These are phyloP conservation scores for Pseudomonodictys pantanalensis DNA, from an alignment of 495 filamentous ascomycete genomes.

Conservation along the genomic window DNA sequence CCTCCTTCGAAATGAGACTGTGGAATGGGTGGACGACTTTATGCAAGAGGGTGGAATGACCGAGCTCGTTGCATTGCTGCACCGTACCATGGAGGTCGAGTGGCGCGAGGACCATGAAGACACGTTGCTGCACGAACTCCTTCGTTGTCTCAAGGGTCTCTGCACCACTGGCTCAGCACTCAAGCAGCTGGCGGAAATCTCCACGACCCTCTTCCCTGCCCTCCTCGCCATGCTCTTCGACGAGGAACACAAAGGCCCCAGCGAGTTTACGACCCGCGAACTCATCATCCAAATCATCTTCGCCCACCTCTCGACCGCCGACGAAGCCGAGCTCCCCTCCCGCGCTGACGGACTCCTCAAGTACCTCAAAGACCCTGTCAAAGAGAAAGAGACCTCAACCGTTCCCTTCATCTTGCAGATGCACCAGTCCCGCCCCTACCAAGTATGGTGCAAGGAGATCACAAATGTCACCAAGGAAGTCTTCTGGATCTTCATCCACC, in stretches of 20 bases:
- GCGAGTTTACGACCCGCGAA: conserved; percentile 87
- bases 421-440: conserved; percentile 81
- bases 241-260: conserved; percentile 93
- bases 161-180: conserved; percentile 86
- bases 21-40: conserved; percentile 91
- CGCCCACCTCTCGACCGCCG: conserved; percentile 68
- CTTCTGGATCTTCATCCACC: conserved; percentile 98
- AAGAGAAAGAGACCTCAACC: conserved; percentile 69
- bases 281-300: conserved; percentile 85
- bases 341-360: conserved; percentile 67
- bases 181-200: conserved; percentile 74
- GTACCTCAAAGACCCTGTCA: conserved; percentile 78
- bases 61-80: conserved; percentile 79
- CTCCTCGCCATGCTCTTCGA: conserved; percentile 89
- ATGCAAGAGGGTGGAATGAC: conserved; percentile 86
- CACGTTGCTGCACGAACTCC: conserved; percentile 80
- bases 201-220: conserved; percentile 77
- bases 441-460: conserved; percentile 90
- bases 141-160: conserved; percentile 91
- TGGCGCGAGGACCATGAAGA: conserved; percentile 99
- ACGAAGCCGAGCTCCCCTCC: conserved; percentile 52
- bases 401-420: conserved; percentile 86
- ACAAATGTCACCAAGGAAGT: conserved; percentile 94
- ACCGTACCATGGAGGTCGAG: conserved; percentile 89
- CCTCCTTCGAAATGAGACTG: conserved; percentile 87